A percentile compares a stretch with the other conserved stretches of the same genome.
These are phyloP conservation scores for Echeveria elegans DNA, from an alignment of 164 flowering plant genomes.

Conservation along the genomic window DNA sequence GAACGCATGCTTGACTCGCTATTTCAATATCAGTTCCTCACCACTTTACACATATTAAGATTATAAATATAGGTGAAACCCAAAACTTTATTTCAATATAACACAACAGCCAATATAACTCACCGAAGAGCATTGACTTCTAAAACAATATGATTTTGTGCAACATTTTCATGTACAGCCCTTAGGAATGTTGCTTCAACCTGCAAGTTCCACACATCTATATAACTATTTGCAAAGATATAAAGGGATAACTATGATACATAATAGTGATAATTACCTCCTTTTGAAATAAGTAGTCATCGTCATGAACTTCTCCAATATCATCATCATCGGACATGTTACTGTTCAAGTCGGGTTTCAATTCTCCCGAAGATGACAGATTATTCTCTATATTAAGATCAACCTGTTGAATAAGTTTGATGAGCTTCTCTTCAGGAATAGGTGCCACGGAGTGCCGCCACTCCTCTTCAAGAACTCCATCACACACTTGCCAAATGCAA, in stretches of 20 bases:
- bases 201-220: constrained; percentile 23
- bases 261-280: constrained; percentile 40
- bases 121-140: constrained; percentile 90
- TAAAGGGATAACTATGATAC: constrained; percentile 7
- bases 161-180: constrained; percentile 75
- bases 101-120: constrained; percentile 11
- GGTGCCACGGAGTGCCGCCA: constrained; percentile 97
- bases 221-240: background rate
- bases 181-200: constrained; percentile 87
- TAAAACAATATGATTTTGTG: constrained; percentile 49
- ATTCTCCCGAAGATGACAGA: constrained; percentile 60
- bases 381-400: constrained; percentile 48
- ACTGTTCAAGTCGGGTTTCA: constrained; percentile 31
- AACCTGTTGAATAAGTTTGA: constrained; percentile 23
- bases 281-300: constrained; percentile 64
- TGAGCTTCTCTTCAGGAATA: constrained; percentile 60
- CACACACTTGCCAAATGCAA: constrained; percentile 71
- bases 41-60: background rate
- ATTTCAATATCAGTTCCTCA: background rate
- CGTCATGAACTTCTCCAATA: constrained; percentile 31
- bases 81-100: background rate
- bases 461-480: constrained; percentile 80
- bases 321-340: constrained; percentile 46
- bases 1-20: background rate
- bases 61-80: background rate